phyloP scores from a whole-genome alignment of 345 rosid genomes.

The Murraya paniculata region DNA sequence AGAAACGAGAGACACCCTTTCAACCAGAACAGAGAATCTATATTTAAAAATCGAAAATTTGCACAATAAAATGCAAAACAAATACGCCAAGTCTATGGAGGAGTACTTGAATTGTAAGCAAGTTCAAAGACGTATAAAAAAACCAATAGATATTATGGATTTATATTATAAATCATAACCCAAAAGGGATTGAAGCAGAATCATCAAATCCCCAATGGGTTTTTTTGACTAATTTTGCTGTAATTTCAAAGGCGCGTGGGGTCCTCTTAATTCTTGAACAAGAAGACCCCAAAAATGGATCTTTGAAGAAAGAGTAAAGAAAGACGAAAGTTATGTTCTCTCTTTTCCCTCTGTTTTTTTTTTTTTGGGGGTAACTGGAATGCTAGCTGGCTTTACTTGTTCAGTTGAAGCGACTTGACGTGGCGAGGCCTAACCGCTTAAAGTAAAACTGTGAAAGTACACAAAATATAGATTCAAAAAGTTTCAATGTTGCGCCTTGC shows the following conservation, averaged over 20 bases:
- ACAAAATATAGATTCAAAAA: slow-evolving; percentile 12
- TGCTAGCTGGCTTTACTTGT: not conserved
- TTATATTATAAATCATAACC: slow-evolving; percentile 10
- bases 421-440: not conserved
- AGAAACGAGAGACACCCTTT: slow-evolving; percentile 27
- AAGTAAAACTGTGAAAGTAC: not conserved
- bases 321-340: not conserved
- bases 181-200: slow-evolving; percentile 23
- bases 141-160: not conserved
- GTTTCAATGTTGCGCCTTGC: not conserved
- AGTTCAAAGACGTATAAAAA: slow-evolving; percentile 15
- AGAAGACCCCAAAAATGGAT: slow-evolving; percentile 15
- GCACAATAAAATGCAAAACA: slow-evolving; percentile 23
- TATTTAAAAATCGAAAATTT: slow-evolving; percentile 11
- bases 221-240: slow-evolving; percentile 10
- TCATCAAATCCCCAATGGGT: slow-evolving; percentile 27
- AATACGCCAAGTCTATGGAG: slow-evolving; percentile 23
- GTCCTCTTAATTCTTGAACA: slow-evolving; percentile 13
- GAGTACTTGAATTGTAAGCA: slow-evolving; percentile 42
- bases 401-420: slow-evolving; percentile 9
- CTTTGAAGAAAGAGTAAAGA: slow-evolving; percentile 7
- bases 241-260: slow-evolving; percentile 10
- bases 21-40: slow-evolving; percentile 24
- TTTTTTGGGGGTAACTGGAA: not conserved
- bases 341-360: not conserved